Evolutionary conservation across 2,329 filamentous ascomycete species (phyloP).

Genomic region (Diaporthe vexans): DNA sequence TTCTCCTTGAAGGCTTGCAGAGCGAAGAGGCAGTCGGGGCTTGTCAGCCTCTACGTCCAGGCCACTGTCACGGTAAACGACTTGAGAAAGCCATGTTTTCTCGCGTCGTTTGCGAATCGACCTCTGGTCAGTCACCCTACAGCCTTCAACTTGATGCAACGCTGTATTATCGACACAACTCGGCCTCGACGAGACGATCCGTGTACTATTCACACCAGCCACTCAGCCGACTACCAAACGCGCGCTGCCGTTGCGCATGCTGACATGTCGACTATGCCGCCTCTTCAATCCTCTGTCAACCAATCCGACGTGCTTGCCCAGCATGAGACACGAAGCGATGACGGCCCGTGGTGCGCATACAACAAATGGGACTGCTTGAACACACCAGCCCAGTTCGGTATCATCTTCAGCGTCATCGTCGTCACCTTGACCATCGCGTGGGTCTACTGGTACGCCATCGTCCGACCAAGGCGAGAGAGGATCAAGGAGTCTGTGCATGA

Average conservation of each 20-base stretch:
- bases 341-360: slow-evolving; percentile 44
- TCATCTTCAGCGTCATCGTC: slow-evolving; percentile 55
- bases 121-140: not conserved
- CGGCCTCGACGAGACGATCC: not conserved
- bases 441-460: slow-evolving; percentile 50
- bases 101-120: not conserved
- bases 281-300: slow-evolving; percentile 37
- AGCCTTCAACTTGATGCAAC: not conserved
- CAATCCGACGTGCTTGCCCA: slow-evolving; percentile 43
- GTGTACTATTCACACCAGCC: too few species aligned
- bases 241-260: too few species aligned
- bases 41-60: not conserved
- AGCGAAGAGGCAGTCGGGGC: not conserved
- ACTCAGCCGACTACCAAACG: not conserved
- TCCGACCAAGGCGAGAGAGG: slow-evolving; percentile 39
- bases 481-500: slow-evolving; percentile 30
- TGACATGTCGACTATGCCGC: not conserved
- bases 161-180: not conserved
- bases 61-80: not conserved
- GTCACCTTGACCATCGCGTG: slow-evolving; percentile 48
- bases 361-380: slow-evolving; percentile 58
- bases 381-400: slow-evolving; percentile 53
- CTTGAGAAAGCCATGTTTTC: not conserved
- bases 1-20: not conserved
- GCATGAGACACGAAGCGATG: slow-evolving; percentile 30